Evolutionary conservation across 352 stramenopile species (phyloP).

Genomic region (Saprolegnia diclina): DNA sequence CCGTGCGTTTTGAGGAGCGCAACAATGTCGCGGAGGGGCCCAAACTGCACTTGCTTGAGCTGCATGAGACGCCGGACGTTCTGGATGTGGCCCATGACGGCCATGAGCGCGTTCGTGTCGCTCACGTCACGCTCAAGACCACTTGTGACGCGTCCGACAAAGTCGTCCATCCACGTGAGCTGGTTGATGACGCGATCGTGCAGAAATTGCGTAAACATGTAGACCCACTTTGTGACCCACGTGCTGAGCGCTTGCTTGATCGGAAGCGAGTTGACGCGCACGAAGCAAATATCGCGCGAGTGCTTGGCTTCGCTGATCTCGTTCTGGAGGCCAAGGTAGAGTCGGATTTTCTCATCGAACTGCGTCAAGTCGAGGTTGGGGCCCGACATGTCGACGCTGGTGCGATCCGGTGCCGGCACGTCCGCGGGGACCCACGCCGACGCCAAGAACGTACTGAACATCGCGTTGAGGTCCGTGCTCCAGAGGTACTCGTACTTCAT

Average conservation of each 20-base stretch:
- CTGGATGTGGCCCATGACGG: conserved; percentile 84
- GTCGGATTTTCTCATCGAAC: conserved; percentile 89
- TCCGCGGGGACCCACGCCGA: conserved; percentile 45
- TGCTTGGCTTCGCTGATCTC: conserved; percentile 87
- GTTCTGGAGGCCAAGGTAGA: conserved; percentile 81
- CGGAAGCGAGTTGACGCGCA: conserved; percentile 89
- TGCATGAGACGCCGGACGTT: conserved; percentile 82
- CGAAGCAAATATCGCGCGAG: conserved; percentile 84
- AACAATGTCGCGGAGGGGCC: conserved; percentile 73
- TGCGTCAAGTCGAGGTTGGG: conserved; percentile 69
- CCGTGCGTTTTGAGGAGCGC: conserved; percentile 76
- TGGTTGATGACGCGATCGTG: conserved; percentile 84
- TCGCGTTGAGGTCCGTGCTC: conserved; percentile 84
- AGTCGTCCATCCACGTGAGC: conserved; percentile 80
- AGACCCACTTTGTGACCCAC: conserved; percentile 94
- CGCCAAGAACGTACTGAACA: conserved; percentile 80
- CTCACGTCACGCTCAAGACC: conserved; percentile 58
- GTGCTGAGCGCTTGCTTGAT: conserved; percentile 92
- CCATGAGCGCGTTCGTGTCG: conserved; percentile 63
- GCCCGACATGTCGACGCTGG: conserved; percentile 40
- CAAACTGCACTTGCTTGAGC: conserved; percentile 72
- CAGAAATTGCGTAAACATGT: conserved; percentile 90
- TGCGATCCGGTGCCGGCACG: background rate
- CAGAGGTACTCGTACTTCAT: conserved; percentile 90
- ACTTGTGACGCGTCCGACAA: conserved; percentile 69